Evolutionary conservation across 2,329 filamentous ascomycete species (phyloP).

Genomic region (Aspergillus sp.): DNA sequence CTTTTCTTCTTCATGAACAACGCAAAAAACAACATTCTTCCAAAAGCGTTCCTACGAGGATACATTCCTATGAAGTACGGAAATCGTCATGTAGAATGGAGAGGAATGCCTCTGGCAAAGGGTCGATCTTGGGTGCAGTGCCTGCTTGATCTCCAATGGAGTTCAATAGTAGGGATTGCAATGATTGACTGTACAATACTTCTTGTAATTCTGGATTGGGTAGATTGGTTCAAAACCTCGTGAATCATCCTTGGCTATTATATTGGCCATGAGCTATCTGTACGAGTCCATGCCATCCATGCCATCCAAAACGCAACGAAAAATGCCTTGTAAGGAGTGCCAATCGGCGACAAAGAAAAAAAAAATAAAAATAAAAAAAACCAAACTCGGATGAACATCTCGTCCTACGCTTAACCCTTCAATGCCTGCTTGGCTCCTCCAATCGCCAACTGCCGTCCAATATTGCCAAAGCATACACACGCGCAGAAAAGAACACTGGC

Average conservation of each 20-base stretch:
- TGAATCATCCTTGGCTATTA: no score
- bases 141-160: constrained; percentile 30
- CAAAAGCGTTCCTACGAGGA: constrained; percentile 54
- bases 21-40: constrained; percentile 51
- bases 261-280: no score
- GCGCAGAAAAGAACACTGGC: constrained; percentile 91
- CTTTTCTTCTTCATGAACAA: constrained; percentile 47
- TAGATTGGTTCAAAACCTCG: background rate
- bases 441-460: constrained; percentile 71
- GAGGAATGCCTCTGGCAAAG: constrained; percentile 34
- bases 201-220: constrained; percentile 1
- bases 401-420: background rate
- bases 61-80: constrained; percentile 49
- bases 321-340: no score
- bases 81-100: constrained; percentile 54
- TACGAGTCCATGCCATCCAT: no score
- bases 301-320: no score
- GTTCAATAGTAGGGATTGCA: constrained; percentile 49
- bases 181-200: constrained; percentile 51
- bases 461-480: constrained; percentile 91
- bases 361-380: background rate
- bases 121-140: constrained; percentile 55
- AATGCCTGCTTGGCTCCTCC: constrained; percentile 22
- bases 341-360: no score
- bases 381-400: background rate